Evolutionary conservation across 2,329 filamentous ascomycete genomes (phyloP).

Genomic region (Verticillium klebahnii): DNA sequence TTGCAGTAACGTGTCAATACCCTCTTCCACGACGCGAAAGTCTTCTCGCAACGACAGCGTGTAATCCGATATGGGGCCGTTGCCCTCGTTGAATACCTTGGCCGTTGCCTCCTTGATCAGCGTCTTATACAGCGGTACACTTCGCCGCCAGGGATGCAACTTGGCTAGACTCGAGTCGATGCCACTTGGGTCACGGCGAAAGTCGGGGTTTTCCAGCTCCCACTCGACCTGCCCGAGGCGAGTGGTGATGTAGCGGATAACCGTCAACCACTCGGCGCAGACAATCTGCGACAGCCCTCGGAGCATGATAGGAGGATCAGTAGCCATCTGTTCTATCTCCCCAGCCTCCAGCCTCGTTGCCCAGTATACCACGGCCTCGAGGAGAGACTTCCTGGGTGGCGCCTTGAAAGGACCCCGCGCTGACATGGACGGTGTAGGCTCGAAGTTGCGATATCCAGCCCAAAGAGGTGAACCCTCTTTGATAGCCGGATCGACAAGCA

Average conservation of each 20-base stretch:
- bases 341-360: background rate
- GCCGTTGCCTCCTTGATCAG: constrained; percentile 6
- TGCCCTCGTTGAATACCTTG: background rate
- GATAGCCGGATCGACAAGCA: constrained; percentile 12
- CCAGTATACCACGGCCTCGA: constrained; percentile 21
- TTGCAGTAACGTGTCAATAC: constrained; percentile 23
- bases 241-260: constrained; percentile 22
- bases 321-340: background rate
- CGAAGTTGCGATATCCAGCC: constrained; percentile 17
- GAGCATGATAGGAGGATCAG: constrained; percentile 9
- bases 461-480: constrained; percentile 16
- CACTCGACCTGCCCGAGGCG: constrained; percentile 21
- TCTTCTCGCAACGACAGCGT: constrained; percentile 12
- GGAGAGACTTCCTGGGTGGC: constrained; percentile 8
- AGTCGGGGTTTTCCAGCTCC: constrained; percentile 19
- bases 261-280: constrained; percentile 20
- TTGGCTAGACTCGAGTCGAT: constrained; percentile 16
- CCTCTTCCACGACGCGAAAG: constrained; percentile 15
- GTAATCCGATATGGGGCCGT: constrained; percentile 6
- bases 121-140: constrained; percentile 20
- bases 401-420: background rate
- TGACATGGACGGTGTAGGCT: constrained; percentile 6
- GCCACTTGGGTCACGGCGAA: constrained; percentile 14
- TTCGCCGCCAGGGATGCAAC: constrained; percentile 19
- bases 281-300: constrained; percentile 17